These are phyloP conservation scores for Talaromyces sp. DNA, from an alignment of 2,329 filamentous ascomycete genomes.

Conservation along the genomic window DNA sequence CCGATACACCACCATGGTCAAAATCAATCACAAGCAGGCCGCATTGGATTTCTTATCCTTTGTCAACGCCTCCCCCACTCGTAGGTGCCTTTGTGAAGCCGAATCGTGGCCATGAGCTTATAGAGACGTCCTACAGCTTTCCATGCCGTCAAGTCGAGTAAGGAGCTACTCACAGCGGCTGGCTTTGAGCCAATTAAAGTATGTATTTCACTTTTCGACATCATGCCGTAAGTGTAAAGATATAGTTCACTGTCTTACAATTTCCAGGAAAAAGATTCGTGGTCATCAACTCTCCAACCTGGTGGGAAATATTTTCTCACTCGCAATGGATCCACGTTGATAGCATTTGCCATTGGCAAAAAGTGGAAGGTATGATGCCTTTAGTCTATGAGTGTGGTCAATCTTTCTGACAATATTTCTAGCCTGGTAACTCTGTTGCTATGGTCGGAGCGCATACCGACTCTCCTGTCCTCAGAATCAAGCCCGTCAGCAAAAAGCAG, in stretches of 20 bases:
- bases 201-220: not conserved
- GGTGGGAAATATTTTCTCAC: slow-evolving; percentile 97
- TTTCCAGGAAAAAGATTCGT: slow-evolving; percentile 74
- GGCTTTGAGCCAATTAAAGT: slow-evolving; percentile 83
- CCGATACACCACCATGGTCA: slow-evolving; percentile 25
- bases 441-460: slow-evolving; percentile 97
- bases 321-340: slow-evolving; percentile 85
- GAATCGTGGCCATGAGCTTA: slow-evolving; percentile 23
- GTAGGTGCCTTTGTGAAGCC: slow-evolving; percentile 51
- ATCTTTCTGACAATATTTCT: not conserved
- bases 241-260: not conserved
- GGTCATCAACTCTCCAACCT: slow-evolving; percentile 73
- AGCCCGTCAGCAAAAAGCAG: slow-evolving; percentile 88
- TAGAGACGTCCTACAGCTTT: slow-evolving; percentile 63
- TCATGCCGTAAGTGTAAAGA: not conserved
- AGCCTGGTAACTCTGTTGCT: slow-evolving; percentile 79
- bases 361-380: slow-evolving; percentile 65
- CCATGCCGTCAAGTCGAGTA: slow-evolving; percentile 81
- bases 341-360: slow-evolving; percentile 86
- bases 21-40: slow-evolving; percentile 36
- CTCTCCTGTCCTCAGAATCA: slow-evolving; percentile 85
- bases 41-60: slow-evolving; percentile 88
- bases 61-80: slow-evolving; percentile 89
- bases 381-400: not conserved
- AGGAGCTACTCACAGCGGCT: slow-evolving; percentile 70